Evolutionary conservation across 495 filamentous ascomycete species (phyloP).

Genomic region (Chaetomium cochliodes): DNA sequence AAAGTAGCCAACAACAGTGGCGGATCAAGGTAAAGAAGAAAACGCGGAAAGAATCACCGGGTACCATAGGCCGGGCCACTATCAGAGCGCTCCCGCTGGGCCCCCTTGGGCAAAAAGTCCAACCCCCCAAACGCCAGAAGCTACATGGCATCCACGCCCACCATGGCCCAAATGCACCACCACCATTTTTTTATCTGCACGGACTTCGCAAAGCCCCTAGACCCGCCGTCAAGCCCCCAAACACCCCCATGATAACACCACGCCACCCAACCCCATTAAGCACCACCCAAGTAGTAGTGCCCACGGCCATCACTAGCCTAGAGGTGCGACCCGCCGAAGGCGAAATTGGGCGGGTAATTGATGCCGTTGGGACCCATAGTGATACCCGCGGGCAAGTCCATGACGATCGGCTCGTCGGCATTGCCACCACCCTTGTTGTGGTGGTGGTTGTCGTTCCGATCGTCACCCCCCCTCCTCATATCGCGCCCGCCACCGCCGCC

Average conservation of each 20-base stretch:
- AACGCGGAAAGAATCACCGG: no score
- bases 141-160: no score
- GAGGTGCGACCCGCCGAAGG: conserved; percentile 18
- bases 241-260: background rate
- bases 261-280: background rate
- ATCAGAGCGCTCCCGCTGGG: background rate
- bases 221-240: background rate
- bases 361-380: conserved; percentile 62
- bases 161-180: no score
- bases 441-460: conserved; percentile 46
- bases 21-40: background rate
- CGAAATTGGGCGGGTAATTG: conserved; percentile 44
- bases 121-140: no score
- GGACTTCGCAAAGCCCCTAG: no score
- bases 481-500: conserved; percentile 43
- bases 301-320: background rate
- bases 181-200: no score
- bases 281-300: background rate
- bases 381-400: conserved; percentile 61
- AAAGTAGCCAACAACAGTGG: background rate
- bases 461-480: conserved; percentile 33
- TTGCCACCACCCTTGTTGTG: conserved; percentile 36
- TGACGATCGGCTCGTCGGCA: conserved; percentile 47
- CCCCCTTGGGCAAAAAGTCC: no score
- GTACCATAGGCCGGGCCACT: background rate